These are phyloP conservation scores for Irpex sp. DNA, from an alignment of 1,284 basidiomycete species.

Conservation along the genomic window DNA sequence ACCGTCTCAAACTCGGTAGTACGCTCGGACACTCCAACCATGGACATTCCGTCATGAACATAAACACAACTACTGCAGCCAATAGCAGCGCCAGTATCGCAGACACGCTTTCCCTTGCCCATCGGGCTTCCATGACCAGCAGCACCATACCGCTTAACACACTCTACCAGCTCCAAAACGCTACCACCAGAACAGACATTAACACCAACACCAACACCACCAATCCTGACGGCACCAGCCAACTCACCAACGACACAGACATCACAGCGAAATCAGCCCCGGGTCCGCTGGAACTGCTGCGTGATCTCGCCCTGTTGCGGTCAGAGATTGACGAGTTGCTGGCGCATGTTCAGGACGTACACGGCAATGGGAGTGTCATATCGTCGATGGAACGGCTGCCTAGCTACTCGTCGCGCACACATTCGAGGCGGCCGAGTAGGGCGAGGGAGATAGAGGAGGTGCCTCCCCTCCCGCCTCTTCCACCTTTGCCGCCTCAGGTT, in stretches of 20 bases:
- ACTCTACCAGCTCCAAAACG: neutral
- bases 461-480: neutral
- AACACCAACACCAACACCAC: neutral
- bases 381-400: conserved; percentile 6
- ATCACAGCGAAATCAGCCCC: neutral
- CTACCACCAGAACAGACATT: neutral
- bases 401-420: conserved; percentile 6
- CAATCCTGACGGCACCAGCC: no score
- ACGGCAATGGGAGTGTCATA: neutral
- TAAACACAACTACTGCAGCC: neutral
- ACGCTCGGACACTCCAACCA: neutral
- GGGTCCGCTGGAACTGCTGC: conserved; percentile 4
- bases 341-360: neutral
- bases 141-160: neutral
- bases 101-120: neutral
- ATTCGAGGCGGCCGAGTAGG: neutral
- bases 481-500: no score
- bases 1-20: conserved; percentile 3
- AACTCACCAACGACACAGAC: no score
- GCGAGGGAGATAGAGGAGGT: neutral
- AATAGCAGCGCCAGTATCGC: neutral
- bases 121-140: neutral
- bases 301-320: conserved; percentile 5
- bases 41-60: neutral
- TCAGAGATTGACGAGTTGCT: conserved; percentile 10